Evolutionary conservation across 208 protist genomes (phyloP), one percentile per base, ranked within the genome.

Genomic region (Trypanosoma caninum): DNA sequence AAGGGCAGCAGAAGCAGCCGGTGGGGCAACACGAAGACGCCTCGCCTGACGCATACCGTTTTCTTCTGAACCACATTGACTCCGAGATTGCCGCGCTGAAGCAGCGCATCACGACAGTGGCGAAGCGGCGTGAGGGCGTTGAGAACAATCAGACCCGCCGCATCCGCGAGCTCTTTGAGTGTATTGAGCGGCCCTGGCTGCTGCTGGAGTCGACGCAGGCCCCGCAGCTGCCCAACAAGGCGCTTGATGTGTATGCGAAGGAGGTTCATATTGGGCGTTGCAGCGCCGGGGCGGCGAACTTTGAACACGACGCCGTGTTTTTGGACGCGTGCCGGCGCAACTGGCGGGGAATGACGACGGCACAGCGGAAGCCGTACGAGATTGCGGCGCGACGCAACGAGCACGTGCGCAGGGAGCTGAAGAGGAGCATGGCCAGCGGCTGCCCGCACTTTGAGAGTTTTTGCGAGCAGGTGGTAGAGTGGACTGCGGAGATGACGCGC

Each of bases 41-140:
- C 7, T 81, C 79, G n/a, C 53, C 69, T 13, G 83, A 90, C 42
- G 83, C 84, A 60, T 91, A 87, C 61, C 73, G 75, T 30, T 91
- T 91, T 44, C 69, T 91, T 10, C 54, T 91, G 18, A 56, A 85
- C 46, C 84, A 91, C 80, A 91, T 91, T 38, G 84, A 91, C 47
- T 81, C 84, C 0, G 80, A 91, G 35, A 91, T 91, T 22, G 80
- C 70, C 0, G 84, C 84, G 0, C 69, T 91, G 38, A 75, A 78
- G 62, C 73, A 80, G 10, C 76, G 84, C 10, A 74, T 87, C 31
- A 47, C 70, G 10, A 68, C 70, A 34, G 84, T 87, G 13, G 71
- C 61, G 34, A 71, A 63, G 16, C 74, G 71, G 10, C 74, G 77
- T 7, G 65, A 81, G 45, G 42, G 16, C 8, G 53, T 79, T 25